Evolutionary conservation across 75 land plant genomes (phyloP).

Genomic region (Selaginella moellendorffii): DNA sequence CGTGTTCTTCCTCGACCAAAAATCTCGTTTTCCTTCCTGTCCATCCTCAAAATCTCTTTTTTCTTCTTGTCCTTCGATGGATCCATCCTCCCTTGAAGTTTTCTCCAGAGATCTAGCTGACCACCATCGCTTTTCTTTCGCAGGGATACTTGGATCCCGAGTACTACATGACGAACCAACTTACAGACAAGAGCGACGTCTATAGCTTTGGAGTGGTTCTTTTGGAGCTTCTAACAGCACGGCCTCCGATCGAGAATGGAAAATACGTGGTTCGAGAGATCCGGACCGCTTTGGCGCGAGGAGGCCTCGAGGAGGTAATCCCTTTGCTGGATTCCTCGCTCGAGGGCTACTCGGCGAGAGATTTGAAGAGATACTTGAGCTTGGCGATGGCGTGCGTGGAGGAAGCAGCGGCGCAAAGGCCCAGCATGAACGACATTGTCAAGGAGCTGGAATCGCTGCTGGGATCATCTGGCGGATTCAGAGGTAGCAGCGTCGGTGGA

Average conservation of each 20-base stretch:
- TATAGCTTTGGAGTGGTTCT: slow-evolving; percentile 34
- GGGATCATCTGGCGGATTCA: slow-evolving; percentile 1
- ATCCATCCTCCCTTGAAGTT: too few species aligned
- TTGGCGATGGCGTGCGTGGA: slow-evolving; percentile 67
- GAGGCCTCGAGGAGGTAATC: not conserved
- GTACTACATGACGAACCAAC: slow-evolving; percentile 26
- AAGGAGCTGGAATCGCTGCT: slow-evolving; percentile 55
- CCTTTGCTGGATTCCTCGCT: not conserved
- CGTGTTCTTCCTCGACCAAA: too few species aligned
- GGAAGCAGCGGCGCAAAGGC: slow-evolving; percentile 45
- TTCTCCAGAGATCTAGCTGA: too few species aligned
- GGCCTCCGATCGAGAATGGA: slow-evolving; percentile 11
- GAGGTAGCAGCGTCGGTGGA: not conserved
- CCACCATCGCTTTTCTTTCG: not conserved
- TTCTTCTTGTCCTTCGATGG: too few species aligned
- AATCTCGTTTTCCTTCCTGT: too few species aligned
- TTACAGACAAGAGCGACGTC: slow-evolving; percentile 29
- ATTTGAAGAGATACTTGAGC: slow-evolving; percentile 10
- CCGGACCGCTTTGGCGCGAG: not conserved
- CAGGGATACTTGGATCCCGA: slow-evolving; percentile 39
- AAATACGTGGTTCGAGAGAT: slow-evolving; percentile 15
- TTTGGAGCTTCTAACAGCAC: slow-evolving; percentile 27
- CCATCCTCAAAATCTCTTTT: too few species aligned
- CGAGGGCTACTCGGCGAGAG: not conserved
- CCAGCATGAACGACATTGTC: slow-evolving; percentile 56